Percentiles rank a stretch among this genome's conserved stretches.
Evolutionary conservation across 768 basidiomycete species (phyloP).

Genomic region (Lentinula boryana): DNA sequence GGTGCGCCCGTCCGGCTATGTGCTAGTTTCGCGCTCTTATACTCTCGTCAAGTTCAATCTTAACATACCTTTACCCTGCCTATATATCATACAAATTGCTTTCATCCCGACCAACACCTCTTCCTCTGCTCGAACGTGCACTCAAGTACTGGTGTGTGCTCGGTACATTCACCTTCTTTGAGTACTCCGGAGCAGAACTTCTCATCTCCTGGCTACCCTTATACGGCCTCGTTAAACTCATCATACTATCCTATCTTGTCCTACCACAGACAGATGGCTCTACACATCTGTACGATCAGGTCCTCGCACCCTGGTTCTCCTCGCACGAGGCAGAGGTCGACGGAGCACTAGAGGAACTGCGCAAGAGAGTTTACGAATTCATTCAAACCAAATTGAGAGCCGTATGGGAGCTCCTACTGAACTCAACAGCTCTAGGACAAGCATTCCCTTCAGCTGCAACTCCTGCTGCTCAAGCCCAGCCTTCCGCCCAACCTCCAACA

Average conservation of each 20-base stretch:
- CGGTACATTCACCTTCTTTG: slow-evolving; percentile 74
- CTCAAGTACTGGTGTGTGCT: slow-evolving; percentile 97
- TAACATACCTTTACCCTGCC: slow-evolving; percentile 85
- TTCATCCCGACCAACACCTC: slow-evolving; percentile 78
- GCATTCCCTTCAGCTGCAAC: slow-evolving; percentile 14
- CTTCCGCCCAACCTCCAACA: slow-evolving; percentile 27
- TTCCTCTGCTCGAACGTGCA: slow-evolving; percentile 87
- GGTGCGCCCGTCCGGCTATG: slow-evolving; percentile 23
- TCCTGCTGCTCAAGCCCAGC: slow-evolving; percentile 1
- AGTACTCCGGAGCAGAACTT: slow-evolving; percentile 75
- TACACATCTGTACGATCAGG: slow-evolving; percentile 73
- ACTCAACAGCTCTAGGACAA: slow-evolving; percentile 39
- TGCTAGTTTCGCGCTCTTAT: not conserved
- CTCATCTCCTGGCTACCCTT: slow-evolving; percentile 87
- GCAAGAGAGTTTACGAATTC: slow-evolving; percentile 52
- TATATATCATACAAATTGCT: slow-evolving; percentile 97
- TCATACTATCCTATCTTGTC: slow-evolving; percentile 85
- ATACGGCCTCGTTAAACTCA: slow-evolving; percentile 75
- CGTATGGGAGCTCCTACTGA: slow-evolving; percentile 55
- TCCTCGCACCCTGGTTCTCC: slow-evolving; percentile 80
- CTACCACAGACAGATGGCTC: slow-evolving; percentile 88
- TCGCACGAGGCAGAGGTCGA: slow-evolving; percentile 85
- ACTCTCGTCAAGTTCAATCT: slow-evolving; percentile 43
- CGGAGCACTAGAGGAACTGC: slow-evolving; percentile 61
- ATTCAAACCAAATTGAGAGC: slow-evolving; percentile 57